Conservation (phyloP, 805 yeast genomes). For the Lipomyces starkeyi region DNA sequence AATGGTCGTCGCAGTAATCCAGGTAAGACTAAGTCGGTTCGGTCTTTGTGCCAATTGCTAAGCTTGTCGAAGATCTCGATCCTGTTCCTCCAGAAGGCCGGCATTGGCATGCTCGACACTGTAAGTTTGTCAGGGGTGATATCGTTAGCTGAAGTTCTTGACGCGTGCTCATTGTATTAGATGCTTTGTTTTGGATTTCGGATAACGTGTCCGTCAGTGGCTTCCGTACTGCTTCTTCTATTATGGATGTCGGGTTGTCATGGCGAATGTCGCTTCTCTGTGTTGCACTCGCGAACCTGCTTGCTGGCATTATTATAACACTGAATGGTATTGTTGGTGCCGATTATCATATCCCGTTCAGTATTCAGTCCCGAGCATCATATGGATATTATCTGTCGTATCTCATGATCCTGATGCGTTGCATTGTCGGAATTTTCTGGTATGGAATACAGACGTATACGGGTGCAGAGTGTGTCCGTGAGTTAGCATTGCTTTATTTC, state of each 20-base stretch:
- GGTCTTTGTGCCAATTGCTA: not conserved
- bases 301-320: constrained; percentile 51
- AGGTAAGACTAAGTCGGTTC: not conserved
- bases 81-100: constrained; percentile 46
- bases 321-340: constrained; percentile 57
- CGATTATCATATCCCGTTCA: constrained; percentile 57
- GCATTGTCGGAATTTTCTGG: constrained; percentile 88
- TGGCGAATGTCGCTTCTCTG: constrained; percentile 54
- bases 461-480: constrained; percentile 81
- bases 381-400: constrained; percentile 86
- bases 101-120: constrained; percentile 55
- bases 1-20: not conserved
- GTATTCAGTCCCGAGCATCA: constrained; percentile 52
- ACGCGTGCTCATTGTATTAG: not conserved
- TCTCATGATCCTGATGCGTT: constrained; percentile 73
- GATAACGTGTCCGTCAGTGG: constrained; percentile 48
- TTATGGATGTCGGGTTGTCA: constrained; percentile 53
- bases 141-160: not conserved
- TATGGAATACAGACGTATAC: constrained; percentile 85
- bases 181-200: constrained; percentile 43
- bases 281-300: constrained; percentile 51
- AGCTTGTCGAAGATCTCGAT: constrained; percentile 19
- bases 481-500: constrained; percentile 45
- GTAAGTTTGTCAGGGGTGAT: constrained; percentile 18
- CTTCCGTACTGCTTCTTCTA: constrained; percentile 53